A percentile compares a stretch with the other conserved stretches of the same genome.
Evolutionary conservation across 169 alveolate genomes (phyloP).

Genomic region (Cryptosporidium ryanae): DNA sequence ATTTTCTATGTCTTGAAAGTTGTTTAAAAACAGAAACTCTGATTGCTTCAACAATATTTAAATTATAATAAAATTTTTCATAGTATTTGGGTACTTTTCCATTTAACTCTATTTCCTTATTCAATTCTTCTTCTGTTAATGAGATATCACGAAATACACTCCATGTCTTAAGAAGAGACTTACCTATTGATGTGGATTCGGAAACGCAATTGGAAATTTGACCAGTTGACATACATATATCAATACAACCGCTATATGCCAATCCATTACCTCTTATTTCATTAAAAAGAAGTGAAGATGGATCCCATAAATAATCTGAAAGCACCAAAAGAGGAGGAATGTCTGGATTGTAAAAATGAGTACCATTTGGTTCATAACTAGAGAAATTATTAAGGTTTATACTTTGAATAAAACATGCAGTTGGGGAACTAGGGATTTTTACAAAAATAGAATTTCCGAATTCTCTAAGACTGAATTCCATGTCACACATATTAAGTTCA

Average conservation of each 20-base stretch:
- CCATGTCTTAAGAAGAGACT: conserved; percentile 64
- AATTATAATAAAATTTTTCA: conserved; percentile 23
- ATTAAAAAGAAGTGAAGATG: conserved; percentile 38
- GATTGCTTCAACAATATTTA: conserved; percentile 52
- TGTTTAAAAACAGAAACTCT: conserved; percentile 40
- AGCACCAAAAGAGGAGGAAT: conserved; percentile 58
- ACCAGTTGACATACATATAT: conserved; percentile 45
- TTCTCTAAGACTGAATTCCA: background rate
- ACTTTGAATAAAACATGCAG: conserved; percentile 55
- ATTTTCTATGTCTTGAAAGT: conserved; percentile 42
- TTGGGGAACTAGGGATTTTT: conserved; percentile 22
- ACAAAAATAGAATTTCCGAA: conserved; percentile 43
- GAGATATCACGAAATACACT: conserved; percentile 34
- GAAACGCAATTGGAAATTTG: conserved; percentile 43
- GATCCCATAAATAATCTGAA: conserved; percentile 58
- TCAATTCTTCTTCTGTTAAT: conserved; percentile 21
- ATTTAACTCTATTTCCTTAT: background rate
- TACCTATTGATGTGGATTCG: conserved; percentile 68
- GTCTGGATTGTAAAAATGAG: conserved; percentile 68
- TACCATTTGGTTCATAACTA: conserved; percentile 15
- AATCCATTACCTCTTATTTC: conserved; percentile 48
- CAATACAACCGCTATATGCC: conserved; percentile 53
- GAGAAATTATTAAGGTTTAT: conserved; percentile 37
- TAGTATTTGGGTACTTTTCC: conserved; percentile 1
- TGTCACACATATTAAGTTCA: conserved; percentile 4